Conservation (phyloP, 2,329 filamentous ascomycete species). For the Phaeosphaeria sp. region DNA sequence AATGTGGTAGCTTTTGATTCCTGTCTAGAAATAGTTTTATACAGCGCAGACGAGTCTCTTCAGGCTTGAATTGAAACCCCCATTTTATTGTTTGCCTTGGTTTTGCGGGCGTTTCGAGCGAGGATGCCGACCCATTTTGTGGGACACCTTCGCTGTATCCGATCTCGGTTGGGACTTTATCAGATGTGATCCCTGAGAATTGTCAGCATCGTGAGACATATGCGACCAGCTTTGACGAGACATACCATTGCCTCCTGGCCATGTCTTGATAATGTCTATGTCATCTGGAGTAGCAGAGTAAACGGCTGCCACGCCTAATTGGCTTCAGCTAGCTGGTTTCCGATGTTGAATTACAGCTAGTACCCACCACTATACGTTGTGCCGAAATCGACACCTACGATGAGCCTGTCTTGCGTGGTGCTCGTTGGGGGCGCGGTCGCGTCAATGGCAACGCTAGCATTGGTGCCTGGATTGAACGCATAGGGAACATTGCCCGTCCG, state of each 20-base stretch:
- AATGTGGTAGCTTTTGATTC: conserved; percentile 80
- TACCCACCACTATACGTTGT: conserved; percentile 76
- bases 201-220: conserved; percentile 14
- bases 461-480: conserved; percentile 37
- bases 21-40: conserved; percentile 86
- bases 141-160: conserved; percentile 53
- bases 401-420: conserved; percentile 65
- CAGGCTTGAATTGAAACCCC: conserved; percentile 83
- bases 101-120: conserved; percentile 26
- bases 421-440: conserved; percentile 14
- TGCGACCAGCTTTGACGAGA: not conserved
- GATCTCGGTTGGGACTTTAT: conserved; percentile 84
- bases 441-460: conserved; percentile 26
- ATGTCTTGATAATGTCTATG: conserved; percentile 80
- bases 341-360: not conserved
- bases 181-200: conserved; percentile 70
- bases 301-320: conserved; percentile 69
- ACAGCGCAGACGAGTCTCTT: conserved; percentile 76
- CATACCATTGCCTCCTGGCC: conserved; percentile 77
- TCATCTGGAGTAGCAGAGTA: conserved; percentile 80
- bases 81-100: conserved; percentile 62
- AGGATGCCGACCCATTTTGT: conserved; percentile 19
- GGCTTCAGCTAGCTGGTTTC: conserved; percentile 15
- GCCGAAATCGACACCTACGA: conserved; percentile 82
- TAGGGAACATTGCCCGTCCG: conserved; percentile 41